Conservation (phyloP, 2,329 filamentous ascomycete species). For the Colletotrichum sp. region DNA sequence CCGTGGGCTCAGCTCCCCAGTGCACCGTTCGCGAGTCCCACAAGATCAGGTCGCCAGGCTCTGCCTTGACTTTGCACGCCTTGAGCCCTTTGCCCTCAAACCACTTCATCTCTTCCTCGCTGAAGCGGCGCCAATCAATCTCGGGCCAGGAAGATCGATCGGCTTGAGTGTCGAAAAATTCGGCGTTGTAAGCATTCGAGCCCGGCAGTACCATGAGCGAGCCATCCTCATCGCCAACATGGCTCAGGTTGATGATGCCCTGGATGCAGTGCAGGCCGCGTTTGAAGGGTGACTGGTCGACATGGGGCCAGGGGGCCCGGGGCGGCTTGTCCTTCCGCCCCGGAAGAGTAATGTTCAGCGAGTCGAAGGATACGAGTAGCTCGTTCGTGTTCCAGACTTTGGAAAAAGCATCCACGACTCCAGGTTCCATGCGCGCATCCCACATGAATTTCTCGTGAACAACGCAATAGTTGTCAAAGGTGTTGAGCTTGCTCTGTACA, state of each 20-base stretch:
- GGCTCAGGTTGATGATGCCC: slow-evolving; percentile 45
- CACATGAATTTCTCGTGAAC: slow-evolving; percentile 47
- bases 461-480: slow-evolving; percentile 43
- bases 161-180: neutral
- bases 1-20: slow-evolving; percentile 32
- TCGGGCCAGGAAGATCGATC: slow-evolving; percentile 9
- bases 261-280: slow-evolving; percentile 41
- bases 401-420: slow-evolving; percentile 42
- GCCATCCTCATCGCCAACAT: neutral
- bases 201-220: neutral
- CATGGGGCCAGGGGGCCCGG: slow-evolving; percentile 46
- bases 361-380: slow-evolving; percentile 29
- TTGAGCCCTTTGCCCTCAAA: slow-evolving; percentile 18
- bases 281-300: slow-evolving; percentile 40
- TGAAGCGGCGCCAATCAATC: slow-evolving; percentile 46
- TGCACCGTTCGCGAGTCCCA: slow-evolving; percentile 32
- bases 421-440: slow-evolving; percentile 46
- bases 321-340: slow-evolving; percentile 33
- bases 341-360: slow-evolving; percentile 45
- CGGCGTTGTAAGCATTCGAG: neutral
- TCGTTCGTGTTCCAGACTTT: slow-evolving; percentile 40
- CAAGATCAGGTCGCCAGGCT: slow-evolving; percentile 32
- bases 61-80: slow-evolving; percentile 17
- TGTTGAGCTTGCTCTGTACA: slow-evolving; percentile 36
- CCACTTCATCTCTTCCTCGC: slow-evolving; percentile 35